Evolutionary conservation across 768 basidiomycete species (phyloP).

Genomic region (Lenzites betulinus): DNA sequence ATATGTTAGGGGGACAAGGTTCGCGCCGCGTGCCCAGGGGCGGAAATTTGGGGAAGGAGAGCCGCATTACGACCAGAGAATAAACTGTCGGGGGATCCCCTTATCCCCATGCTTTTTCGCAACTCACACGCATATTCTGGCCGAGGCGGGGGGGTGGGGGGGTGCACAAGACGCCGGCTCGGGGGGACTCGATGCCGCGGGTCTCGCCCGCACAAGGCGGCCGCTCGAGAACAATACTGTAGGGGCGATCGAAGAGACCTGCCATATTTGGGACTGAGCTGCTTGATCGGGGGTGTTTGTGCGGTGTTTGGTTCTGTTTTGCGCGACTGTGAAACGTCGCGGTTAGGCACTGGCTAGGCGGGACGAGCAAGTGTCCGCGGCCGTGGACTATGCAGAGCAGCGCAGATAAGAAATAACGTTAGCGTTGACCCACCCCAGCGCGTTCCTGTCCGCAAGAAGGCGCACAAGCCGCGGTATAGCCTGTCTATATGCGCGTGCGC

Average conservation of each 20-base stretch:
- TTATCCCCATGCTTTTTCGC: not conserved
- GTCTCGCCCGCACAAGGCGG: not conserved
- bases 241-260: constrained; percentile 5
- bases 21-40: not conserved
- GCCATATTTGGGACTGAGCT: not conserved
- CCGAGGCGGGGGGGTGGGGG: not conserved
- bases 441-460: not conserved
- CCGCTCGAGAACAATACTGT: not conserved
- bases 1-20: too few relatives aligned
- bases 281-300: not conserved
- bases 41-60: not conserved
- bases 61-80: not conserved
- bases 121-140: not conserved
- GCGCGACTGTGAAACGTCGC: not conserved
- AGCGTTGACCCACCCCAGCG: not conserved
- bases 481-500: not conserved
- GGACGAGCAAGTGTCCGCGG: too few relatives aligned
- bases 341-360: too few relatives aligned
- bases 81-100: not conserved
- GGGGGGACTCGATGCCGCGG: not conserved
- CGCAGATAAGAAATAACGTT: not conserved
- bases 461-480: not conserved
- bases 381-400: too few relatives aligned
- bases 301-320: not conserved
- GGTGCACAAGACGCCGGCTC: not conserved